Evolutionary conservation across 2,329 filamentous ascomycete species (phyloP), one percentile per base, ranked within the genome.

Genomic region (Fusarium marasasianum): DNA sequence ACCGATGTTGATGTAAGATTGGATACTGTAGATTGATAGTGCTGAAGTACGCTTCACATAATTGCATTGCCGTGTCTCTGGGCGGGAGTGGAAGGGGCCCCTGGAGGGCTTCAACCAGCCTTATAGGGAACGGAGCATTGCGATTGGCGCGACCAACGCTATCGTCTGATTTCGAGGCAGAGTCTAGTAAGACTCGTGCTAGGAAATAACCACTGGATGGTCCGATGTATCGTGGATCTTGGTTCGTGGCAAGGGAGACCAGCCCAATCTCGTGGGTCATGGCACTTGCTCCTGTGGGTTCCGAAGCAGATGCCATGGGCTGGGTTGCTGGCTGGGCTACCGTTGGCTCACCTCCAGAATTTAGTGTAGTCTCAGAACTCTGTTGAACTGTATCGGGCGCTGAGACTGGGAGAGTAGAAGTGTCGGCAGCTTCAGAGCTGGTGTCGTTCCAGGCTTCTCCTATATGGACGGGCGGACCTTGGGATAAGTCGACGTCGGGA

Each of bases 131-230:
- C 0, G 76, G 66, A 0, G 53, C 47, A 8, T 72, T 59, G 29
- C 61, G 65, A 29, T 20, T 62, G 15, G 56, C 44, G 20, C 69
- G 65, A 18, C 37, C 48, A 10, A 71, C 43, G 4, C 56, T 62
- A 3, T 73, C 71, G 24, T 72, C 79, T 57, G 69, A 69, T 17
- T 70, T 80, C 61, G 81, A 79, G 11, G 81, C 78, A 13, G 80
- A 83, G 29, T 83, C 80, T 18, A 89, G 81, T 72, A 89, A 83
- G 6, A 88, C 80, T 2, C 86, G 84, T 5, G 87, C 86, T 18
- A 89, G 82, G 47, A 88, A 87, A 63, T 87, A 88, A 3, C 87
- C 88, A 43, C 87, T 89, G 0, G 88, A 89, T 6, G 88, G 87
- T 0, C 88, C 88, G 20, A 89, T 86, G 54, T 89, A 89, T 64